These are phyloP conservation scores for Gryganskiella cystojenkinii DNA, from an alignment of 192 early-diverging fungal genomes.

Conservation along the genomic window DNA sequence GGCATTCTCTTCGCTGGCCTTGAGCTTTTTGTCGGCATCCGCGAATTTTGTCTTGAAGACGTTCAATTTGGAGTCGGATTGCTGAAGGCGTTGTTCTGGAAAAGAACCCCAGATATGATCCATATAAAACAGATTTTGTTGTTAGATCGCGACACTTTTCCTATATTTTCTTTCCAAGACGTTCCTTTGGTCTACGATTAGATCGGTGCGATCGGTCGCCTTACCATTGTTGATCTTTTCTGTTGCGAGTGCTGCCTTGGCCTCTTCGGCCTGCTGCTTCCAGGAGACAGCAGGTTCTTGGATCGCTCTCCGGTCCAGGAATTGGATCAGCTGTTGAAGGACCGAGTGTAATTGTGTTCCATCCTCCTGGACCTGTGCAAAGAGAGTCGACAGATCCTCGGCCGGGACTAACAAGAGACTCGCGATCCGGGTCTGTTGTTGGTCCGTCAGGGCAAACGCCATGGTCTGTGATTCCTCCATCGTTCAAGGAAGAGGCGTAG, in stretches of 20 bases:
- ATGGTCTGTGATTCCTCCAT: constrained; percentile 36
- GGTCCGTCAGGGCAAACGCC: constrained; percentile 21
- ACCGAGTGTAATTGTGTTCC: too few relatives aligned
- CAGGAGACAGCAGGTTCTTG: constrained; percentile 20
- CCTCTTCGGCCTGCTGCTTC: constrained; percentile 36
- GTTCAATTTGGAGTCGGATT: constrained; percentile 32
- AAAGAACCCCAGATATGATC: neutral
- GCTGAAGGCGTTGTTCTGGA: constrained; percentile 44
- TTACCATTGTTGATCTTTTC: constrained; percentile 48
- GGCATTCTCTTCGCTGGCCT: constrained; percentile 10
- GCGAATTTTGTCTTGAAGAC: constrained; percentile 26
- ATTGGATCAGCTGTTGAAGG: constrained; percentile 21
- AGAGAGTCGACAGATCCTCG: constrained; percentile 23
- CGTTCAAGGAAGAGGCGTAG: neutral
- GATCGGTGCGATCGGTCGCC: neutral
- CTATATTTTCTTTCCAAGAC: too few relatives aligned
- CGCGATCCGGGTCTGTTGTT: constrained; percentile 41
- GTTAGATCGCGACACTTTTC: neutral
- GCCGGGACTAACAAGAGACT: constrained; percentile 27
- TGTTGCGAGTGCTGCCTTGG: constrained; percentile 29
- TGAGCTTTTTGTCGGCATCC: constrained; percentile 21
- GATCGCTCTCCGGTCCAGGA: constrained; percentile 28
- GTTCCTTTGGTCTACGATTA: too few relatives aligned
- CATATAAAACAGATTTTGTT: neutral
- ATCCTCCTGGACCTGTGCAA: constrained; percentile 39